A percentile compares a stretch with the other conserved stretches of the same genome.
Evolutionary conservation across 2,329 filamentous ascomycete genomes (phyloP).

Genomic region (Huntiella abstrusa): DNA sequence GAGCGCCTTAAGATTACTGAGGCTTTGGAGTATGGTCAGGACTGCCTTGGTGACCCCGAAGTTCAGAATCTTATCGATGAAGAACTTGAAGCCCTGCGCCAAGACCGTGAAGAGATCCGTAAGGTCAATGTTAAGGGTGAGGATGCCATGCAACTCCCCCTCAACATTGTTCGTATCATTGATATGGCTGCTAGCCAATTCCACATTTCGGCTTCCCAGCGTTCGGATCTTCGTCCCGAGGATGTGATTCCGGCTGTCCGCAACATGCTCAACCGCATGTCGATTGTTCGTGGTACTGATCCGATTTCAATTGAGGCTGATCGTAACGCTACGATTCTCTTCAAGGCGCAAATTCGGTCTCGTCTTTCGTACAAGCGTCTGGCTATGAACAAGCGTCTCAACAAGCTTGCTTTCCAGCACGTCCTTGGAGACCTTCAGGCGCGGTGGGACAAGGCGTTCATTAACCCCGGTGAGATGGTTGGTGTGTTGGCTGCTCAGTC

Average conservation of each 20-base stretch:
- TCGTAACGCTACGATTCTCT: slow-evolving; percentile 67
- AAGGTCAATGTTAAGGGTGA: slow-evolving; percentile 54
- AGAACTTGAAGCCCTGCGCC: slow-evolving; percentile 62
- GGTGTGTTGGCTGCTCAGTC: slow-evolving; percentile 94
- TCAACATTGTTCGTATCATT: slow-evolving; percentile 82
- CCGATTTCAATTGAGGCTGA: slow-evolving; percentile 71
- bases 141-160: slow-evolving; percentile 72
- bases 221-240: slow-evolving; percentile 75
- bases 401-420: slow-evolving; percentile 82
- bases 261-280: slow-evolving; percentile 54
- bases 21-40: slow-evolving; percentile 59
- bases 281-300: slow-evolving; percentile 75
- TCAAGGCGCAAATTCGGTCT: slow-evolving; percentile 82
- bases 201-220: slow-evolving; percentile 65
- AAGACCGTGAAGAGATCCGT: slow-evolving; percentile 61
- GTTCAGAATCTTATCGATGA: slow-evolving; percentile 73
- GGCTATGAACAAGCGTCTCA: slow-evolving; percentile 67
- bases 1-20: slow-evolving; percentile 28
- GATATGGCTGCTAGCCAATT: slow-evolving; percentile 81
- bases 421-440: slow-evolving; percentile 80
- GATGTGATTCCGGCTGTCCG: slow-evolving; percentile 71
- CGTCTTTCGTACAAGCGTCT: slow-evolving; percentile 84
- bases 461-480: slow-evolving; percentile 95
- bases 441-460: slow-evolving; percentile 68
- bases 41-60: slow-evolving; percentile 71